Conservation (phyloP, 2,329 filamentous ascomycete species). For the Aspergillus flavus region DNA sequence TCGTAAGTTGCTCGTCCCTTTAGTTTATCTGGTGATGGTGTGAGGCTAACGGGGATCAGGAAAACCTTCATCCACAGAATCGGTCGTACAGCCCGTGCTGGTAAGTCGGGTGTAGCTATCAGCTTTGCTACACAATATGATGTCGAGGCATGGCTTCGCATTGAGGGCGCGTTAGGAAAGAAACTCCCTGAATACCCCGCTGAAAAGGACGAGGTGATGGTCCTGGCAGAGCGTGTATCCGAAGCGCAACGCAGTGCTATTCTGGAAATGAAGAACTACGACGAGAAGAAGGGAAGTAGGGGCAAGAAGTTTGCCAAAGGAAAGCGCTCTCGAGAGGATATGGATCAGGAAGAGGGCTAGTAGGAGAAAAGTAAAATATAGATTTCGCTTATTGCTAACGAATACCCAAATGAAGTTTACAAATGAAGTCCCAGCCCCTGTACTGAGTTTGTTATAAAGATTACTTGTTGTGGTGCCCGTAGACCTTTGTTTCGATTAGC, state of each 20-base stretch:
- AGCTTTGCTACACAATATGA: constrained; percentile 88
- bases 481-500: not conserved
- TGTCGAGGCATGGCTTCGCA: constrained; percentile 75
- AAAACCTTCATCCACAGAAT: constrained; percentile 93
- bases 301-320: constrained; percentile 52
- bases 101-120: constrained; percentile 79
- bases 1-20: not conserved
- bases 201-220: constrained; percentile 81
- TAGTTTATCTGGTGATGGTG: too few relatives aligned
- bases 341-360: constrained; percentile 75
- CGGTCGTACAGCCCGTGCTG: constrained; percentile 83
- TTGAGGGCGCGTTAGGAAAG: constrained; percentile 79
- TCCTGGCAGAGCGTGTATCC: constrained; percentile 74
- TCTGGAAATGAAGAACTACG: constrained; percentile 77
- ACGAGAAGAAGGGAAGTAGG: constrained; percentile 65
- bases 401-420: constrained; percentile 1
- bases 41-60: constrained; percentile 57
- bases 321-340: constrained; percentile 62
- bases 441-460: not conserved
- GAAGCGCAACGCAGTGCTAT: constrained; percentile 82
- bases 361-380: not conserved
- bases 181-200: constrained; percentile 70
- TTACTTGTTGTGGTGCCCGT: not conserved
- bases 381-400: not conserved
- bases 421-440: not conserved